Base-by-base conservation (phyloP, 2,329 filamentous ascomycete species). In the Lecanicillium sp. region DNA sequence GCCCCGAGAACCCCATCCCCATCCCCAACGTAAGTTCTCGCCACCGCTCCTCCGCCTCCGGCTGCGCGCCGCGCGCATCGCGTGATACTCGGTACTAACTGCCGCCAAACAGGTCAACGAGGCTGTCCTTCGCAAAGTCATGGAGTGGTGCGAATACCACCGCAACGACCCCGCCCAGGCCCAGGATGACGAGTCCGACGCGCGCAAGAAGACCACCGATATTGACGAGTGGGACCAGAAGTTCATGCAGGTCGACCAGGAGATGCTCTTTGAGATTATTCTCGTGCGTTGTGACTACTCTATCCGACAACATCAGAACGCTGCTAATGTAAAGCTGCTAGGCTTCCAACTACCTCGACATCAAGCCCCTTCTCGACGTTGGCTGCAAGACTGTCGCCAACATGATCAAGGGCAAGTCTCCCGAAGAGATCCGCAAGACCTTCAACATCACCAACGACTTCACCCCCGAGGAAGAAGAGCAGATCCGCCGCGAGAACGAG, bases 381-480 rank as follows among this genome's bases (percentile, higher is more conserved):
- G 93, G 93, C 53, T 98, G 93, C 82, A 98, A 98, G 81, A 98
- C 93, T 0, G 93, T 98, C 14, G 93, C 93, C 53, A 98, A 98
- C 73, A 98, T 98, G 93, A 98, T 98, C 78, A 98, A 98, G 86
- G 93, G 93, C 73, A 98, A 98, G 79, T 95, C 90, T 0, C 93
- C 93, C 3, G 93, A 98, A 67, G 93, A 98, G 75, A 98, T 98
- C 61, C 87, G 93, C 44, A 98, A 97, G 79, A 98, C 93, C 0
- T 98, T 98, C 77, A 98, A 98, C 74, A 98, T 98, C 62, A 93
- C 94, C 62, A 98, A 98, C 61, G 93, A 98, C 68, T 98, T 98
- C 73, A 97, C 93, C 0, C 89, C 91, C 2, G 93, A 98, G 70
- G 93, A 98, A 73, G 93, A 98, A 70, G 93, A 98, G 65, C 93